Base-by-base conservation (phyloP, 1,139 yeast species). In the Candida sp. region DNA sequence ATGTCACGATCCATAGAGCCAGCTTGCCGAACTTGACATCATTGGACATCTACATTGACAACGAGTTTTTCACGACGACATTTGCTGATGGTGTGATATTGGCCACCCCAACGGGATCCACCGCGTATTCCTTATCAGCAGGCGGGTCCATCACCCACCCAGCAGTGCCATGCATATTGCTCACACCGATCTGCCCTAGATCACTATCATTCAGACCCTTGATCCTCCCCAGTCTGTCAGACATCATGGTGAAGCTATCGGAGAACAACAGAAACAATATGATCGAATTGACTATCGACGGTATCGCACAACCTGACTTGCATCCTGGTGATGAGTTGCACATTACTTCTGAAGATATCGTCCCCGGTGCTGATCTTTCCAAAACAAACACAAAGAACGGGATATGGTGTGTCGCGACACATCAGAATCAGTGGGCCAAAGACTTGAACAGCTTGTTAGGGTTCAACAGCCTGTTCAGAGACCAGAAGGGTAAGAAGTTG, bases 71-170 rank as follows among this genome's bases (percentile, higher is more conserved):
- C 51, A 93, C 99, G 8, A 83, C 94, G 49, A 92, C 97, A 6
- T 89, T 93, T 0, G 97, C 96, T 0, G 98, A 93, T 67, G 98
- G 98, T 23, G 81, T 93, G 12, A 83, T 87, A 6, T 76, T 91
- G 47, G 80, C 96, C 7, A 89, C 98, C 0, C 98, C 98, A 8
- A 93, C 98, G 0, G 98, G 98, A 0, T 90, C 97, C 7, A 93
- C 98, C 0, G 98, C 98, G 0, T 93, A 93, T 66, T 90, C 97
- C 0, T 73, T 93, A 47, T 84, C 92, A 28, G 84, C 96, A 1
- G 98, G 98, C 7, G 98, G 98, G 1, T 85, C 97, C 8, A 93
- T 93, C 52, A 94, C 90, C 1, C 96, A 93, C 58, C 98, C 98
- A 0, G 73, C 86, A 47, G 96, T 93, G 3, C 88, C 92, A 12